Evolutionary conservation across 768 basidiomycete genomes (phyloP).

Genomic region (Calocybe indica): DNA sequence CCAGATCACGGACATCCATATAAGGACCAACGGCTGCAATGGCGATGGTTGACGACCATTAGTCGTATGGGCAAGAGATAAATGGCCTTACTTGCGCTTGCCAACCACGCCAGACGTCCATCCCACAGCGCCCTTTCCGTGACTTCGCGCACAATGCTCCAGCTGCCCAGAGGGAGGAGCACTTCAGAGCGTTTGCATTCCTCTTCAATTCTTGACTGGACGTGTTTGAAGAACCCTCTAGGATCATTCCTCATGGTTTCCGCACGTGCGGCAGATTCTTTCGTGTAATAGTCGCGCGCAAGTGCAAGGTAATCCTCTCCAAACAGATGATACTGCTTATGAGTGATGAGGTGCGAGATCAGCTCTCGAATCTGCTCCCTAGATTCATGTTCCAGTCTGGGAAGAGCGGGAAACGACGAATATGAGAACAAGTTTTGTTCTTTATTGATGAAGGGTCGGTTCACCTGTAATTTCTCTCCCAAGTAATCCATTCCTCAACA

Average conservation of each 20-base stretch:
- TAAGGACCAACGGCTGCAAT: slow-evolving; percentile 46
- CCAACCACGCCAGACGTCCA: slow-evolving; percentile 32
- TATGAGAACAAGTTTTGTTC: neutral
- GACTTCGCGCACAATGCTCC: slow-evolving; percentile 41
- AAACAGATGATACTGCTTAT: slow-evolving; percentile 55
- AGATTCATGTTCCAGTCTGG: slow-evolving; percentile 30
- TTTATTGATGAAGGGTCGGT: no score
- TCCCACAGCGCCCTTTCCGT: slow-evolving; percentile 49
- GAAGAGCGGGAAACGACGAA: neutral
- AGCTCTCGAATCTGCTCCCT: slow-evolving; percentile 41
- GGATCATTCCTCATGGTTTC: slow-evolving; percentile 36
- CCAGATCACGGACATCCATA: slow-evolving; percentile 39
- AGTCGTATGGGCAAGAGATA: neutral
- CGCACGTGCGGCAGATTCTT: slow-evolving; percentile 38
- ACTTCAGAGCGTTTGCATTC: slow-evolving; percentile 51
- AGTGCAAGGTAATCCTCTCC: slow-evolving; percentile 48
- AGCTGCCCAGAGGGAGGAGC: slow-evolving; percentile 45
- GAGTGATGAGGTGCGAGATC: slow-evolving; percentile 49
- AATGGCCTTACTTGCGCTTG: slow-evolving; percentile 23
- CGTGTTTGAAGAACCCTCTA: slow-evolving; percentile 46
- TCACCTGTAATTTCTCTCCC: slow-evolving; percentile 25
- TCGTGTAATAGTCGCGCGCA: slow-evolving; percentile 47
- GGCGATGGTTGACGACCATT: neutral
- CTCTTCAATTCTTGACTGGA: slow-evolving; percentile 40
- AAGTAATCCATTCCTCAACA: slow-evolving; percentile 44